These are phyloP conservation scores for Fusarium equiseti DNA, from an alignment of 2,329 filamentous ascomycete genomes.

Conservation along the genomic window DNA sequence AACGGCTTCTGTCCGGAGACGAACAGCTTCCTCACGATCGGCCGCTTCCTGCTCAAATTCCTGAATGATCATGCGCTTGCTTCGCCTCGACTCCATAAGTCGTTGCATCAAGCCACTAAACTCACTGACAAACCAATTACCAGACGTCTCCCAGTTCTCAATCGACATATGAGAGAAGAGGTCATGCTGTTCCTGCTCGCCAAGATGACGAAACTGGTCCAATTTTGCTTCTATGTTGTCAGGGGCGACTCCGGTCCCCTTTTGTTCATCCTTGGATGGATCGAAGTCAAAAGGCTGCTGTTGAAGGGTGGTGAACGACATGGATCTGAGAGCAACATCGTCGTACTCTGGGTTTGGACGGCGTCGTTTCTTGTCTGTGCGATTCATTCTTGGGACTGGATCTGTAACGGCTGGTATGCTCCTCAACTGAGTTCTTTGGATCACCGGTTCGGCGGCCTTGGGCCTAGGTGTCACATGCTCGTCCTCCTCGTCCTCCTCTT, in stretches of 20 bases:
- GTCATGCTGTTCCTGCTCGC: constrained; percentile 59
- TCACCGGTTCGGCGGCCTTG: constrained; percentile 39
- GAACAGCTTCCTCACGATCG: constrained; percentile 65
- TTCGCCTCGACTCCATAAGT: constrained; percentile 61
- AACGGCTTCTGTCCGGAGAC: constrained; percentile 65
- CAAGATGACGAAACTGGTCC: constrained; percentile 61
- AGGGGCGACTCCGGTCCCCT: constrained; percentile 52
- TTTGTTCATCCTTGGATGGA: constrained; percentile 59
- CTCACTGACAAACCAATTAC: constrained; percentile 70
- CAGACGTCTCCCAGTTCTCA: constrained; percentile 69
- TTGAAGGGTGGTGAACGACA: constrained; percentile 65
- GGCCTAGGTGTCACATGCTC: constrained; percentile 40
- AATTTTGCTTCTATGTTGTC: constrained; percentile 63
- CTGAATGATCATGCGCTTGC: constrained; percentile 63
- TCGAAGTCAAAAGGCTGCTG: constrained; percentile 69
- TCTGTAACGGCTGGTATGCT: constrained; percentile 40
- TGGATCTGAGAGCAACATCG: constrained; percentile 65
- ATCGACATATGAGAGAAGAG: constrained; percentile 67
- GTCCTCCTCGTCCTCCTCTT: constrained; percentile 43
- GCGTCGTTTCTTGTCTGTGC: constrained; percentile 56
- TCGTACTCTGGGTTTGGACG: constrained; percentile 66
- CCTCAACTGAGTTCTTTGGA: constrained; percentile 39
- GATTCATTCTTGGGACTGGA: constrained; percentile 8
- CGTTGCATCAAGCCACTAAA: constrained; percentile 64
- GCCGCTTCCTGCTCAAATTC: constrained; percentile 68